Conservation (phyloP, 345 rosid species). For the Populus deltoides region DNA sequence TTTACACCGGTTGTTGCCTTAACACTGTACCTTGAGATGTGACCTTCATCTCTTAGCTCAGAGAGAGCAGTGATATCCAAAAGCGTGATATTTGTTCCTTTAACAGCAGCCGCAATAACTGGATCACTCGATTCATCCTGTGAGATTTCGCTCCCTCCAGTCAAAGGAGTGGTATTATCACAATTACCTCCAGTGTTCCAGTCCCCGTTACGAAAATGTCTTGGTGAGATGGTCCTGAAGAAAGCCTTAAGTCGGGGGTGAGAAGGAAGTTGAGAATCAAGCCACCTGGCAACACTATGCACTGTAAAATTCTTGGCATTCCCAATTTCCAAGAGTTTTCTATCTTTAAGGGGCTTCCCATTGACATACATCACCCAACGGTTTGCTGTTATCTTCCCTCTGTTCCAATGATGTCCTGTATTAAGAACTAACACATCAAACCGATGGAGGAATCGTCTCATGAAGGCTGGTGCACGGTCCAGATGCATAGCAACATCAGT, state of each 20-base stretch:
- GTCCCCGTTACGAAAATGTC: slow-evolving; percentile 48
- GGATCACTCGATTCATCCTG: slow-evolving; percentile 23
- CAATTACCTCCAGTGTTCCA: slow-evolving; percentile 57
- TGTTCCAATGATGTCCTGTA: slow-evolving; percentile 61
- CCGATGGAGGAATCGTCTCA: slow-evolving; percentile 24
- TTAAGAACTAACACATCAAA: slow-evolving; percentile 50
- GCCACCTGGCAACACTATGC: slow-evolving; percentile 48
- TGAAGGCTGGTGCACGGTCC: slow-evolving; percentile 51
- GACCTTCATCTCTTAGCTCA: slow-evolving; percentile 29
- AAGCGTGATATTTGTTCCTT: slow-evolving; percentile 23
- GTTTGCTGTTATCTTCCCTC: slow-evolving; percentile 39
- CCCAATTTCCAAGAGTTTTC: slow-evolving; percentile 25
- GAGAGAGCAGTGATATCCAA: slow-evolving; percentile 30
- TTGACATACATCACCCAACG: slow-evolving; percentile 52
- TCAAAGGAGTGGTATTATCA: slow-evolving; percentile 38
- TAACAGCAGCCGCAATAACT: slow-evolving; percentile 14
- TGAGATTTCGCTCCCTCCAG: slow-evolving; percentile 39
- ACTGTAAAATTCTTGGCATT: slow-evolving; percentile 48
- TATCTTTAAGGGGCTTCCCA: slow-evolving; percentile 35
- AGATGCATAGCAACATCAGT: slow-evolving; percentile 53
- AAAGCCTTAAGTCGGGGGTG: slow-evolving; percentile 38
- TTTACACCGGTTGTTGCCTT: slow-evolving; percentile 43
- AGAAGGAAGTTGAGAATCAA: slow-evolving; percentile 38
- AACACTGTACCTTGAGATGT: slow-evolving; percentile 37
- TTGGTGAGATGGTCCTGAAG: slow-evolving; percentile 45